Conservation (phyloP, 2,329 filamentous ascomycete genomes). For the Peltaster fructicola region DNA sequence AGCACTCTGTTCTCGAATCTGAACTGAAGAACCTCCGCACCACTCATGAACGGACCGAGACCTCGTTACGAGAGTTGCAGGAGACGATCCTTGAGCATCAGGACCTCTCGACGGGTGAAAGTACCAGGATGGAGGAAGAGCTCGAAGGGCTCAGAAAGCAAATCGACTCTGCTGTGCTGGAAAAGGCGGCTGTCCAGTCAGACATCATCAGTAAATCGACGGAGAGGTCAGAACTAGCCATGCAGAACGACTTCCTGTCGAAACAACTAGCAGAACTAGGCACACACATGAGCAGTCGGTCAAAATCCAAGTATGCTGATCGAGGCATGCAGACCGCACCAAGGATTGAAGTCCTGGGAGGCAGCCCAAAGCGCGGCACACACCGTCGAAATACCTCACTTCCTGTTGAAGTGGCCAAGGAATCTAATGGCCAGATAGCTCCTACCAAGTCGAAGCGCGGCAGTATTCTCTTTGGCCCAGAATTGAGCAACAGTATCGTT, state of each 20-base stretch:
- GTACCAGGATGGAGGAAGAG: constrained; percentile 7
- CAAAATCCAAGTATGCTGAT: constrained; percentile 11
- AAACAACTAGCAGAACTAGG: constrained; percentile 10
- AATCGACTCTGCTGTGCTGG: constrained; percentile 9
- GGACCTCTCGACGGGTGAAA: constrained; percentile 2
- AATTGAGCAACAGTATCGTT: no score
- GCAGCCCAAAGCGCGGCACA: no score
- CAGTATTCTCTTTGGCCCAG: no score
- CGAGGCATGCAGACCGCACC: constrained; percentile 3
- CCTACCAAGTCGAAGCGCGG: no score
- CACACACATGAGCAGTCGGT: constrained; percentile 1
- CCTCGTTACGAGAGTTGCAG: constrained; percentile 1
- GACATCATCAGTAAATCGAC: constrained; percentile 9
- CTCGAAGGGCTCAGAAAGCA: constrained; percentile 8
- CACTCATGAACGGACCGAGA: no score
- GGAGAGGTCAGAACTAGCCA: constrained; percentile 13
- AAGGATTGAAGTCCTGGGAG: no score
- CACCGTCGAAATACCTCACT: no score
- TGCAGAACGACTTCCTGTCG: constrained; percentile 14
- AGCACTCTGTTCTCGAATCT: no score
- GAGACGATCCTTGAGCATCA: constrained; percentile 1
- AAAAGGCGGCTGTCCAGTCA: constrained; percentile 8
- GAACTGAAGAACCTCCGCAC: no score
- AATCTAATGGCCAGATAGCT: no score
- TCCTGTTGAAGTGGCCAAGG: no score